Base-by-base conservation (phyloP, 2,329 filamentous ascomycete genomes). In the Fusarium sarcochroum region DNA sequence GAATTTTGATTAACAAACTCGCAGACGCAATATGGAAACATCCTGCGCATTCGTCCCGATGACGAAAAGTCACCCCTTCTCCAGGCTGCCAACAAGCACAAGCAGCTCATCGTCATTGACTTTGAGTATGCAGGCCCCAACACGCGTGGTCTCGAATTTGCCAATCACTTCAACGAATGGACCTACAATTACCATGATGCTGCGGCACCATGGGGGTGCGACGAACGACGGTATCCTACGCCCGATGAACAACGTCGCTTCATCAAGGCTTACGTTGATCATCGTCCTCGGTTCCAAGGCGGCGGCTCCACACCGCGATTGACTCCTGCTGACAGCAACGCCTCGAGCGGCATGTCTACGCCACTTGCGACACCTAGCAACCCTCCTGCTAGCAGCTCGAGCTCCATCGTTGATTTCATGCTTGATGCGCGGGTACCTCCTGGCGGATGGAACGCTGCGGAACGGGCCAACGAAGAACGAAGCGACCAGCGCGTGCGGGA, bases 141-240 rank as follows among this genome's bases (percentile, higher is more conserved):
- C 77, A 85, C 90, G 1, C 90, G 89, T 0, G 96, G 94, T 2
- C 85, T 93, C 17, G 96, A 99, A 79, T 98, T 99, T 77, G 96
- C 94, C 59, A 99, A 99, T 78, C 96, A 99, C 80, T 99, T 99
- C 80, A 92, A 93, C 1, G 96, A 99, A 80, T 99, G 96, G 96
- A 92, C 93, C 73, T 98, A 98, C 84, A 95, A 99, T 80, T 99
- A 99, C 80, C 94, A 98, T 77, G 90, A 96, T 76, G 80, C 88
- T 5, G 81, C 83, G 27, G 81, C 80, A 32, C 83, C 93, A 1
- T 89, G 88, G 81, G 87, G 84, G 25, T 95, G 93, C 84, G 89
- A 91, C 73, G 87, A 87, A 7, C 81, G 82, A 53, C 80, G 82
- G 53, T 99, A 97, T 79, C 96, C 96, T 0, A 93, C 85, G 0